These are phyloP conservation scores for Tetrahymena malaccensis DNA, from an alignment of 73 alveolate species.

Conservation along the genomic window DNA sequence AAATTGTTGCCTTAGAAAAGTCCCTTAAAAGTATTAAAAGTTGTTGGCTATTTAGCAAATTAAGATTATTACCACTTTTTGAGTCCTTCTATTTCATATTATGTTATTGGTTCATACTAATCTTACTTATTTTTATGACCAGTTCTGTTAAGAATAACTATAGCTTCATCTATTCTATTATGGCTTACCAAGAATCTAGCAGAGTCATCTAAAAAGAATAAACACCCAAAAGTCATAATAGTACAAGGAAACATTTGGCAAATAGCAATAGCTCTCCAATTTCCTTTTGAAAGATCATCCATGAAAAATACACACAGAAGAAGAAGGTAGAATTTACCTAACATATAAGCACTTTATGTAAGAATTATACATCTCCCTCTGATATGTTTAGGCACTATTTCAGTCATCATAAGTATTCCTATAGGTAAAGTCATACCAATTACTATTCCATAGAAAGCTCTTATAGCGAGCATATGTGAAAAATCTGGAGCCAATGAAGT, in stretches of 20 bases:
- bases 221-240: constrained; percentile 4
- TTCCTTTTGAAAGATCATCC: constrained; percentile 14
- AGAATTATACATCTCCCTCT: constrained; percentile 28
- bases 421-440: constrained; percentile 21
- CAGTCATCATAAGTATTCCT: constrained; percentile 14
- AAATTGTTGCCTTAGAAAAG: constrained; percentile 11
- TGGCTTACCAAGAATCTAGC: constrained; percentile 10
- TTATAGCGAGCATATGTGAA: background rate
- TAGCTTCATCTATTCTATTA: constrained; percentile 10
- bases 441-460: constrained; percentile 4
- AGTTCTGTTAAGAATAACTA: constrained; percentile 8
- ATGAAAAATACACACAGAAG: constrained; percentile 2
- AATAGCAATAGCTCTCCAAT: constrained; percentile 41
- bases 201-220: constrained; percentile 14
- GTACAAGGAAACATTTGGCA: constrained; percentile 4
- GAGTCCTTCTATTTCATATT: background rate
- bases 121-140: background rate
- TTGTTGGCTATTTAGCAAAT: background rate
- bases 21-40: background rate
- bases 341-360: background rate
- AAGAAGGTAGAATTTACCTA: constrained; percentile 23
- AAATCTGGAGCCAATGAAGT: constrained; percentile 14
- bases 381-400: constrained; percentile 2
- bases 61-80: background rate
- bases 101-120: background rate